A percentile compares a stretch with the other conserved stretches of the same genome.
Conservation (phyloP, 2,329 filamentous ascomycete genomes). For the Fusarium sp. region DNA sequence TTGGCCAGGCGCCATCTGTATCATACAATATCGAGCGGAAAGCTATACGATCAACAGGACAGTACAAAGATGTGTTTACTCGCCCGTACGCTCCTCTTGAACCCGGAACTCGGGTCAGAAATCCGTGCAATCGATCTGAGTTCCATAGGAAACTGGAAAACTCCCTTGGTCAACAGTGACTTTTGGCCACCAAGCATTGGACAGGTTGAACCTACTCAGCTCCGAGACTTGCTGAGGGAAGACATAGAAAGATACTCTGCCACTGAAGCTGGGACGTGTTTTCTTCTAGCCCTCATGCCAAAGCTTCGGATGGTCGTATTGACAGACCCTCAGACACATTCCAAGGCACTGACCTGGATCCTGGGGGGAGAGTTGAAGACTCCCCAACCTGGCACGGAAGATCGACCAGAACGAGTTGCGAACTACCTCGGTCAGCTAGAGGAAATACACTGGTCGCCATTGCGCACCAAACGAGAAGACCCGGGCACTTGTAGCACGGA, state of each 20-base stretch:
- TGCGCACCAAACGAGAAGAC: background rate
- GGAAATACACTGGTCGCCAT: background rate
- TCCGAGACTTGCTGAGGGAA: background rate
- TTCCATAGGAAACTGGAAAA: background rate
- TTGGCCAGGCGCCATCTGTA: background rate
- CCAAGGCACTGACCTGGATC: background rate
- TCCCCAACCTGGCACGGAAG: background rate
- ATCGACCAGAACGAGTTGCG: background rate
- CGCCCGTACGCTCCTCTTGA: background rate
- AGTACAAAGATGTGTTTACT: background rate
- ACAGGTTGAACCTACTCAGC: background rate
- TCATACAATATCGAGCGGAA: background rate
- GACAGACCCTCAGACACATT: too few species aligned
- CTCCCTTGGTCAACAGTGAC: background rate
- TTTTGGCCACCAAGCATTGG: background rate
- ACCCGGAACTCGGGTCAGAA: background rate
- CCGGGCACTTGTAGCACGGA: background rate
- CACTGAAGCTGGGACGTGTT: background rate
- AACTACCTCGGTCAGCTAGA: background rate
- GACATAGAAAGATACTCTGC: background rate
- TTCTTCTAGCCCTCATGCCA: background rate
- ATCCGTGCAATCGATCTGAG: background rate
- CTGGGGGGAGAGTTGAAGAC: background rate
- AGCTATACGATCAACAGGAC: background rate
- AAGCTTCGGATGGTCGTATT: background rate